phyloP scores from a whole-genome alignment of 2,329 filamentous ascomycete species.

The Bipolaris victoriae region DNA sequence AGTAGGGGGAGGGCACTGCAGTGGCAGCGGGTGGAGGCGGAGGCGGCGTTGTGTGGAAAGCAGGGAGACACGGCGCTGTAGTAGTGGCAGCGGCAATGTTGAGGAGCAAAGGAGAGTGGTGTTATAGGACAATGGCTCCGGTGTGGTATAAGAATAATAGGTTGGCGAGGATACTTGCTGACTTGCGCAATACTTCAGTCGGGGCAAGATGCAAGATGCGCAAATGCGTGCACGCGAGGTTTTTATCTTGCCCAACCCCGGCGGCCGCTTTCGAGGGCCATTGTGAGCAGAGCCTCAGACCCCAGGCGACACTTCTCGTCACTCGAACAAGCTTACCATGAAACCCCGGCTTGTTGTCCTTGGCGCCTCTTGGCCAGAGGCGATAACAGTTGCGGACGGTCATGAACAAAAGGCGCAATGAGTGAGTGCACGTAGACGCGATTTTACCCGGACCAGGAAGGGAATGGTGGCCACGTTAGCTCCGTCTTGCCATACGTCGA shows the following conservation, averaged over 20 bases:
- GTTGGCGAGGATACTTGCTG: slow-evolving; percentile 3
- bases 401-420: no score
- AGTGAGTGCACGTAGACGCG: background rate
- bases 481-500: background rate
- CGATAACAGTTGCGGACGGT: background rate
- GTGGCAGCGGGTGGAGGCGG: slow-evolving; percentile 11
- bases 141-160: background rate
- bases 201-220: slow-evolving; percentile 7
- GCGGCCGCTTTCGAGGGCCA: background rate
- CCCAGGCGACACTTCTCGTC: background rate
- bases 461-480: background rate
- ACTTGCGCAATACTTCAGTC: slow-evolving; percentile 9
- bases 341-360: background rate
- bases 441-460: background rate
- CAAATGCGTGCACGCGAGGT: slow-evolving; percentile 9
- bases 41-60: background rate
- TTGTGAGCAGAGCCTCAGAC: slow-evolving; percentile 9
- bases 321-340: background rate
- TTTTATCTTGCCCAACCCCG: slow-evolving; percentile 7
- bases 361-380: background rate
- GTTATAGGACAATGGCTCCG: background rate
- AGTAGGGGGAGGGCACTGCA: slow-evolving; percentile 10
- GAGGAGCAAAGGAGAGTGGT: background rate
- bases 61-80: no score
- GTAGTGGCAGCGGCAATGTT: slow-evolving; percentile 8